A percentile compares a stretch with the other conserved stretches of the same genome.
Evolutionary conservation across 1,284 basidiomycete genomes (phyloP).

Genomic region (Leccinum fallax): DNA sequence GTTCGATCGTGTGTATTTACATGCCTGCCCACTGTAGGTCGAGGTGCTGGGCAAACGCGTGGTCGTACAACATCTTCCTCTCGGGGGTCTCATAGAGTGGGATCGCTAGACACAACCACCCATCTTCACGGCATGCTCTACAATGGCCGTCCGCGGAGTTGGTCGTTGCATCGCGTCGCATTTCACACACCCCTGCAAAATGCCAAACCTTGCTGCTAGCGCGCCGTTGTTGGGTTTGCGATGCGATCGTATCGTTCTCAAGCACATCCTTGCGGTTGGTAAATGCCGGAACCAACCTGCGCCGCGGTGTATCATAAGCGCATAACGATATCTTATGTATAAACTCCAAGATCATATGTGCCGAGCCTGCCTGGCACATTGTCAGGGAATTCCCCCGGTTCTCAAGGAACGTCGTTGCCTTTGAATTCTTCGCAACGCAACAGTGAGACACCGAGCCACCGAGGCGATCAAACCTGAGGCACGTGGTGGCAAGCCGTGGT

Average conservation of each 20-base stretch:
- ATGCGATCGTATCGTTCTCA: slow-evolving; percentile 6
- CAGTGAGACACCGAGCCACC: background rate
- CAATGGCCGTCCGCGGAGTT: slow-evolving; percentile 25
- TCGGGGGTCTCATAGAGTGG: slow-evolving; percentile 83
- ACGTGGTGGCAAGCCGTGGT: background rate
- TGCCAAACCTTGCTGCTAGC: background rate
- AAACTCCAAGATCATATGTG: background rate
- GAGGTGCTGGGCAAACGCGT: slow-evolving; percentile 97
- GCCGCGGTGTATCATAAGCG: background rate
- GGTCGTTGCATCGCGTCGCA: background rate
- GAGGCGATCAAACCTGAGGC: background rate
- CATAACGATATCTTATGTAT: slow-evolving; percentile 7
- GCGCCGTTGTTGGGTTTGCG: background rate
- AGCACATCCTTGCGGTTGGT: background rate
- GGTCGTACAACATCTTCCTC: slow-evolving; percentile 92
- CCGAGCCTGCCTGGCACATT: background rate
- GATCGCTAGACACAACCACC: slow-evolving; percentile 31
- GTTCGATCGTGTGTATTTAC: slow-evolving; percentile 1
- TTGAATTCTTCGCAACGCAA: slow-evolving; percentile 23
- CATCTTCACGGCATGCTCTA: slow-evolving; percentile 1
- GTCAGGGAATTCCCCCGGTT: slow-evolving; percentile 6
- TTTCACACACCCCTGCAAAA: slow-evolving; percentile 25
- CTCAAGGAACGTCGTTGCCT: slow-evolving; percentile 12
- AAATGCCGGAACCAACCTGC: background rate
- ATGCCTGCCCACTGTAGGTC: slow-evolving; percentile 48